Evolutionary conservation across 768 basidiomycete species (phyloP).

Genomic region (Nidularia pulvinata): DNA sequence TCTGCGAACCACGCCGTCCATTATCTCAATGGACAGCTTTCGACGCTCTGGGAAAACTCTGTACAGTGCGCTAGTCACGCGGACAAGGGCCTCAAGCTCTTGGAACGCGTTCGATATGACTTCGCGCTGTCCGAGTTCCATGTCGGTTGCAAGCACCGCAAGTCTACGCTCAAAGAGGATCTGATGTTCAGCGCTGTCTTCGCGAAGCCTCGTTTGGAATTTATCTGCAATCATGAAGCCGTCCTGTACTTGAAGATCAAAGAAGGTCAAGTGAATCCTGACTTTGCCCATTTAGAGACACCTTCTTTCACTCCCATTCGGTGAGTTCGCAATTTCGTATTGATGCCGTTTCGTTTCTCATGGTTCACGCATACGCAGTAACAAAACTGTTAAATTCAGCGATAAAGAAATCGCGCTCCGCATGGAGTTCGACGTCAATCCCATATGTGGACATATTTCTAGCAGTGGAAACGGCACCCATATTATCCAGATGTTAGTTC

Average conservation of each 20-base stretch:
- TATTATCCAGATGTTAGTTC: constrained; percentile 5
- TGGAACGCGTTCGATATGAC: constrained; percentile 5
- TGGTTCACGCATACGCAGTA: not conserved
- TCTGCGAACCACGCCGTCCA: constrained; percentile 3
- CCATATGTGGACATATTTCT: not conserved
- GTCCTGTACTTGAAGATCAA: constrained; percentile 10
- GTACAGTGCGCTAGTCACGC: constrained; percentile 6
- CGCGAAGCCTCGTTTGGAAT: constrained; percentile 11
- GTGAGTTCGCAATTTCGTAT: constrained; percentile 1
- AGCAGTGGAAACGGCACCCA: constrained; percentile 1
- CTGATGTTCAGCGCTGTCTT: constrained; percentile 12
- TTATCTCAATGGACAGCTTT: constrained; percentile 10
- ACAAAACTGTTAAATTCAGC: not conserved
- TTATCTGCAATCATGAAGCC: constrained; percentile 19
- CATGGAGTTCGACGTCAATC: constrained; percentile 2
- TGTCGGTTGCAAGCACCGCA: constrained; percentile 7
- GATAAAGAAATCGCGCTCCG: constrained; percentile 2
- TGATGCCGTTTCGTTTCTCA: not conserved
- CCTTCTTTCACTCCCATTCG: constrained; percentile 1
- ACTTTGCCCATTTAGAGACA: constrained; percentile 2
- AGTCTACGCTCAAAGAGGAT: constrained; percentile 6
- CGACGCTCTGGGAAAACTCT: constrained; percentile 8
- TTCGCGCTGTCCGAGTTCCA: constrained; percentile 6
- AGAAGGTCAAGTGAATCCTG: constrained; percentile 11
- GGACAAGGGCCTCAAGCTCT: constrained; percentile 4